Percentiles rank a stretch among this genome's conserved stretches.
Evolutionary conservation across 2,329 filamentous ascomycete genomes (phyloP).

Genomic region (Akanthomyces uredinophilus): DNA sequence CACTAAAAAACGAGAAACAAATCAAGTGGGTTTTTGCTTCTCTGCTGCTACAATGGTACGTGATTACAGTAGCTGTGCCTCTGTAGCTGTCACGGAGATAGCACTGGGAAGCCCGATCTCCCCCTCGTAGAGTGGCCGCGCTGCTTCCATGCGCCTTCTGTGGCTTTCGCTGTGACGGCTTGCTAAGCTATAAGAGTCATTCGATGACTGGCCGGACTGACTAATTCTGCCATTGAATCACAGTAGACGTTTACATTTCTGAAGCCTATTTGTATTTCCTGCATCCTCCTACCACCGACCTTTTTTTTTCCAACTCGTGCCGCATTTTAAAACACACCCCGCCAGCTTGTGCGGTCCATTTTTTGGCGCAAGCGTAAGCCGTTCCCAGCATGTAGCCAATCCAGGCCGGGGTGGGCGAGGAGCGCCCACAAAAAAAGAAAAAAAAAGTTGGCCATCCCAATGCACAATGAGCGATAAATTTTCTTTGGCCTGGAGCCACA

Average conservation of each 20-base stretch:
- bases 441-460: constrained; percentile 10
- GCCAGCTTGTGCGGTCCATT: constrained; percentile 12
- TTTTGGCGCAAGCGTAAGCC: constrained; percentile 11
- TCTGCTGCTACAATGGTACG: not conserved
- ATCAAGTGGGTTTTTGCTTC: not conserved
- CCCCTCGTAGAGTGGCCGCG: not conserved
- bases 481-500: not conserved
- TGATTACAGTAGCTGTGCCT: not conserved
- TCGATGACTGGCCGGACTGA: constrained; percentile 12
- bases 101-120: not conserved
- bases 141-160: not conserved
- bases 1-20: not conserved
- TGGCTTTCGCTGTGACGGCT: constrained; percentile 10
- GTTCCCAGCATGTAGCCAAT: constrained; percentile 9
- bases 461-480: constrained; percentile 11
- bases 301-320: not conserved
- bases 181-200: constrained; percentile 5
- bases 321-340: constrained; percentile 10
- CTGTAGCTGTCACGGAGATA: constrained; percentile 10
- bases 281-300: not conserved
- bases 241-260: not conserved
- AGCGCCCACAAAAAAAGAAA: constrained; percentile 10
- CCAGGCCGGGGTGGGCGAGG: not conserved
- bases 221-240: constrained; percentile 1
- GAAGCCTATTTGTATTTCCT: not conserved